Conservation (phyloP, 1,139 yeast genomes). For the Zygosaccharomyces sapae region DNA sequence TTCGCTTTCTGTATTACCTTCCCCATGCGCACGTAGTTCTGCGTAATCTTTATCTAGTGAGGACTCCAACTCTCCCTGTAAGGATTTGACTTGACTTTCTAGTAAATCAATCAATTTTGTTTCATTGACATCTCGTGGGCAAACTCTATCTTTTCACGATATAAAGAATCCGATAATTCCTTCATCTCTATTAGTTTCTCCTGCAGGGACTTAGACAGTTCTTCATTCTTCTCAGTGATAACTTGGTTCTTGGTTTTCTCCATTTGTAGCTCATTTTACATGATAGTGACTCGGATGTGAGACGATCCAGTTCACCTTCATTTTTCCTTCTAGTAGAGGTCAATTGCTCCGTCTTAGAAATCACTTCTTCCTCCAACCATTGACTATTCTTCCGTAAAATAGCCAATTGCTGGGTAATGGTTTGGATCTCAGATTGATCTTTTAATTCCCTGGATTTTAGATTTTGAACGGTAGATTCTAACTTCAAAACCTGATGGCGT, state of each 20-base stretch:
- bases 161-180: constrained; percentile 46
- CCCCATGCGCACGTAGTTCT: constrained; percentile 42
- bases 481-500: constrained; percentile 10
- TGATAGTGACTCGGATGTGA: constrained; percentile 24
- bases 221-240: constrained; percentile 14
- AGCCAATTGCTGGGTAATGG: constrained; percentile 39
- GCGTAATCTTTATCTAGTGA: constrained; percentile 18
- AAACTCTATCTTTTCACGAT: constrained; percentile 50
- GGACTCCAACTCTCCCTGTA: constrained; percentile 41
- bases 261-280: constrained; percentile 17
- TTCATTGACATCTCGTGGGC: constrained; percentile 61
- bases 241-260: constrained; percentile 16
- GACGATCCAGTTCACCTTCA: constrained; percentile 38
- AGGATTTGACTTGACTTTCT: constrained; percentile 48
- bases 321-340: constrained; percentile 39
- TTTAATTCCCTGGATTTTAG: constrained; percentile 36
- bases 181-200: constrained; percentile 40
- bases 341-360: constrained; percentile 36
- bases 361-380: constrained; percentile 24
- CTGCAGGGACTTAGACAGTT: constrained; percentile 16
- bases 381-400: constrained; percentile 31
- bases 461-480: constrained; percentile 40
- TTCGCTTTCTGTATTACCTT: constrained; percentile 28
- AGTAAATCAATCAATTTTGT: constrained; percentile 58
- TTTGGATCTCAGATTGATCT: constrained; percentile 40